Evolutionary conservation across 106 monocot species (phyloP).

Genomic region (Cymbidium sinense): DNA sequence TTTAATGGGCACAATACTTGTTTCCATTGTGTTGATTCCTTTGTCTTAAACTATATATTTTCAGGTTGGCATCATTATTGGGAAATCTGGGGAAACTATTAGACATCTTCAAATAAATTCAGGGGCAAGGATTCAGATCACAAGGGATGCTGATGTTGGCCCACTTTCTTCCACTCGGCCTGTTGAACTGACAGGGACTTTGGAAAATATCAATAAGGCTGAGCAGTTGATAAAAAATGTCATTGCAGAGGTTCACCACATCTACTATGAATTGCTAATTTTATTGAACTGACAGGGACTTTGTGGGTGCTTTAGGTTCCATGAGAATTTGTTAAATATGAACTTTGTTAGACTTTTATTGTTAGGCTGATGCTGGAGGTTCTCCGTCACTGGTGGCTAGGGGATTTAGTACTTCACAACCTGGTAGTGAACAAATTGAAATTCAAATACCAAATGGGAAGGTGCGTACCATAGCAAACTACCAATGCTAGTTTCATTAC

Average conservation of each 20-base stretch:
- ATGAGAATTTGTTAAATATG: not conserved
- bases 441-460: conserved; percentile 85
- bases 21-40: not conserved
- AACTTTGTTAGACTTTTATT: not conserved
- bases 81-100: conserved; percentile 92
- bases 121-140: conserved; percentile 88
- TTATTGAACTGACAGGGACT: not conserved
- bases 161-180: conserved; percentile 42
- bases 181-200: conserved; percentile 68
- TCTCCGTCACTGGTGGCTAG: conserved; percentile 75
- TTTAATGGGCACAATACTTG: not conserved
- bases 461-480: conserved; percentile 23
- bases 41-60: not conserved
- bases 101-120: conserved; percentile 61
- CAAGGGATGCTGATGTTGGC: conserved; percentile 64
- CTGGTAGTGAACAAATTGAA: conserved; percentile 63
- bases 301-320: not conserved
- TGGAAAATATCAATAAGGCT: conserved; percentile 69
- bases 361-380: conserved; percentile 84
- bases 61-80: conserved; percentile 91
- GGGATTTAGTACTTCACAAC: conserved; percentile 54
- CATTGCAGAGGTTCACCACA: conserved; percentile 66
- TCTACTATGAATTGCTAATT: not conserved
- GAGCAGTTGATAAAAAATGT: conserved; percentile 80
- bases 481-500: not conserved